Conservation (phyloP, 2,329 filamentous ascomycete species). For the Didymella sp. region DNA sequence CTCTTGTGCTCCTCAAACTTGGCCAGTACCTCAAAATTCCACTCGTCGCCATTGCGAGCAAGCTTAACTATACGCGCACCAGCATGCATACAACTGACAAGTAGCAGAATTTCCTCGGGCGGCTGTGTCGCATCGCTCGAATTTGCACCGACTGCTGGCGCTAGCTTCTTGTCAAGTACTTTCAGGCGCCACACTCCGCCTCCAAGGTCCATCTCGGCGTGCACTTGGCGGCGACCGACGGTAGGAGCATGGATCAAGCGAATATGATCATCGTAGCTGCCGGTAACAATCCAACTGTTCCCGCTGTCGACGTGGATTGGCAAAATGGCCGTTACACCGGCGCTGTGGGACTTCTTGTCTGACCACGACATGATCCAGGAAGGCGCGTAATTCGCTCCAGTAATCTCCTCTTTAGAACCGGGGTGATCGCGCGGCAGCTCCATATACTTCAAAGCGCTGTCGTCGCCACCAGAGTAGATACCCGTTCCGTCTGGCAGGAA, state of each 20-base stretch:
- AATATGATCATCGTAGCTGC: slow-evolving; percentile 88
- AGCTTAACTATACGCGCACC: slow-evolving; percentile 72
- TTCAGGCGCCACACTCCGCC: slow-evolving; percentile 91
- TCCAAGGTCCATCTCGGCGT: slow-evolving; percentile 70
- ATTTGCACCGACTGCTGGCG: slow-evolving; percentile 19
- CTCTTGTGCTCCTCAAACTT: slow-evolving; percentile 86
- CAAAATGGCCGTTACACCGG: slow-evolving; percentile 86
- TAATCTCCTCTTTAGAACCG: slow-evolving; percentile 5
- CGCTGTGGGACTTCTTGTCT: slow-evolving; percentile 70
- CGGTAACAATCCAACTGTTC: slow-evolving; percentile 72
- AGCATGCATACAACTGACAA: slow-evolving; percentile 94
- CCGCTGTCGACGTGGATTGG: slow-evolving; percentile 63
- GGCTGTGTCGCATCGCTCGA: slow-evolving; percentile 27
- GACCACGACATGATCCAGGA: slow-evolving; percentile 46
- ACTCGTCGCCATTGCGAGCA: slow-evolving; percentile 48
- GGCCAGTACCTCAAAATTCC: slow-evolving; percentile 69
- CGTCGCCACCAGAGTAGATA: slow-evolving; percentile 77
- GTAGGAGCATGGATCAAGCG: slow-evolving; percentile 65
- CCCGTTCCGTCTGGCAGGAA: slow-evolving; percentile 58
- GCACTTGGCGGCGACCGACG: slow-evolving; percentile 56
- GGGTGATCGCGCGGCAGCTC: slow-evolving; percentile 24
- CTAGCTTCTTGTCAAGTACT: slow-evolving; percentile 54
- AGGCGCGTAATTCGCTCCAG: slow-evolving; percentile 15
- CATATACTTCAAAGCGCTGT: slow-evolving; percentile 64
- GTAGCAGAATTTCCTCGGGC: slow-evolving; percentile 34